phyloP scores from a whole-genome alignment of 805 yeast species.

The Cyberlindnera xishuangbannaensis region DNA sequence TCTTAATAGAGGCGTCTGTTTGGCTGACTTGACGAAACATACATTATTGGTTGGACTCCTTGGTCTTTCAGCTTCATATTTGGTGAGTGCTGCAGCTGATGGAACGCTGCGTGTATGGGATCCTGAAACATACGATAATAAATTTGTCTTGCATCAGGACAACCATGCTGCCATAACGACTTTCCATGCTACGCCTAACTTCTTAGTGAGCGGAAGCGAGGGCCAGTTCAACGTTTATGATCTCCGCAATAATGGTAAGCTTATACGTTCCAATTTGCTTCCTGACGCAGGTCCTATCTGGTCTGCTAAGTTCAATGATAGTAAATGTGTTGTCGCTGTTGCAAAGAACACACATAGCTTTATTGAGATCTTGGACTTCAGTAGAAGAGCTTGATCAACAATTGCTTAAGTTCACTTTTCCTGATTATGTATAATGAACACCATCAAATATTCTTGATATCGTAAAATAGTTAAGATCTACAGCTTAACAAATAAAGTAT shows the following conservation, averaged over 20 bases:
- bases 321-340: slow-evolving; percentile 87
- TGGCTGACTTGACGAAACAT: slow-evolving; percentile 78
- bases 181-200: slow-evolving; percentile 79
- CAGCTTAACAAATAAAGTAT: too few species aligned
- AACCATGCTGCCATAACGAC: slow-evolving; percentile 93
- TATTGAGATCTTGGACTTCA: slow-evolving; percentile 83
- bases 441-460: too few species aligned
- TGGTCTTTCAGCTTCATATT: slow-evolving; percentile 64
- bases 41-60: slow-evolving; percentile 84
- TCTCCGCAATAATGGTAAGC: slow-evolving; percentile 59
- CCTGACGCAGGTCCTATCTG: slow-evolving; percentile 83
- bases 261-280: slow-evolving; percentile 64
- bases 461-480: too few species aligned
- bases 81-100: slow-evolving; percentile 96
- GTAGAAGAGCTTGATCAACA: slow-evolving; percentile 26
- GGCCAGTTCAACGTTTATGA: slow-evolving; percentile 86
- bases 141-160: slow-evolving; percentile 57
- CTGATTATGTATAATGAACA: too few species aligned
- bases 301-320: slow-evolving; percentile 86
- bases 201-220: slow-evolving; percentile 86
- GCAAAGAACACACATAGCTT: slow-evolving; percentile 66
- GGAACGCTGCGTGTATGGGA: slow-evolving; percentile 91
- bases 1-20: slow-evolving; percentile 63
- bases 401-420: too few species aligned
- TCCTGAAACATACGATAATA: slow-evolving; percentile 64